These are phyloP conservation scores for Tylopilus subfusipes DNA, from an alignment of 768 basidiomycete species.

Conservation along the genomic window DNA sequence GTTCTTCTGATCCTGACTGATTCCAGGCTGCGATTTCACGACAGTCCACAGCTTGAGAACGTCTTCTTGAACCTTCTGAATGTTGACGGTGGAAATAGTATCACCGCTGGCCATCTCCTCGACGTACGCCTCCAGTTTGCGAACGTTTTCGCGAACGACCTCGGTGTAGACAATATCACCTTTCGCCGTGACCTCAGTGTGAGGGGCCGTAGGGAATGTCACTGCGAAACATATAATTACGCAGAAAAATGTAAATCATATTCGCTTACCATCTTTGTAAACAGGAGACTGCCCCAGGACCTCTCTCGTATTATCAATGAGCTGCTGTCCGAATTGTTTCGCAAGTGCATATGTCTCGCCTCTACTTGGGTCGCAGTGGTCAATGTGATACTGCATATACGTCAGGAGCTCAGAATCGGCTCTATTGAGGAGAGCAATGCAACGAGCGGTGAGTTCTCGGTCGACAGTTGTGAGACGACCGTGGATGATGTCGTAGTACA, in stretches of 20 bases:
- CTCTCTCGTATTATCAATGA: slow-evolving; percentile 90
- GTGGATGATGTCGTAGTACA: slow-evolving; percentile 99
- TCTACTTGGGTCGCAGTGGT: slow-evolving; percentile 71
- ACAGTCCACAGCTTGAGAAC: slow-evolving; percentile 96
- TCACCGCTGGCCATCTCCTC: slow-evolving; percentile 98
- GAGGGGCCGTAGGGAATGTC: slow-evolving; percentile 97
- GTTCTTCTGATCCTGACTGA: slow-evolving; percentile 95
- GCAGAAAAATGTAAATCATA: neutral
- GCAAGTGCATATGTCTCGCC: slow-evolving; percentile 94
- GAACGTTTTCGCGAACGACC: slow-evolving; percentile 92
- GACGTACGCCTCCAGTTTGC: slow-evolving; percentile 96
- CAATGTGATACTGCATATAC: slow-evolving; percentile 96
- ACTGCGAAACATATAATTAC: slow-evolving; percentile 42
- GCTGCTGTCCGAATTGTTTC: slow-evolving; percentile 94
- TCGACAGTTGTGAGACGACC: slow-evolving; percentile 92
- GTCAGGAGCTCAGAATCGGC: slow-evolving; percentile 88
- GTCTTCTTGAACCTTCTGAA: slow-evolving; percentile 97
- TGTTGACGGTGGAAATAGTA: slow-evolving; percentile 81
- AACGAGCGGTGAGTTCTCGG: slow-evolving; percentile 94
- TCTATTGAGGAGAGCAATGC: slow-evolving; percentile 96
- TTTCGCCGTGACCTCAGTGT: slow-evolving; percentile 88
- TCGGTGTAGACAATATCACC: slow-evolving; percentile 96
- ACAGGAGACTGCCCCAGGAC: slow-evolving; percentile 80
- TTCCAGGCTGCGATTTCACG: slow-evolving; percentile 95
- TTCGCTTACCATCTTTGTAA: slow-evolving; percentile 85